Base-by-base conservation (phyloP, 306 rosid genomes). In the Trifolium dubium region DNA sequence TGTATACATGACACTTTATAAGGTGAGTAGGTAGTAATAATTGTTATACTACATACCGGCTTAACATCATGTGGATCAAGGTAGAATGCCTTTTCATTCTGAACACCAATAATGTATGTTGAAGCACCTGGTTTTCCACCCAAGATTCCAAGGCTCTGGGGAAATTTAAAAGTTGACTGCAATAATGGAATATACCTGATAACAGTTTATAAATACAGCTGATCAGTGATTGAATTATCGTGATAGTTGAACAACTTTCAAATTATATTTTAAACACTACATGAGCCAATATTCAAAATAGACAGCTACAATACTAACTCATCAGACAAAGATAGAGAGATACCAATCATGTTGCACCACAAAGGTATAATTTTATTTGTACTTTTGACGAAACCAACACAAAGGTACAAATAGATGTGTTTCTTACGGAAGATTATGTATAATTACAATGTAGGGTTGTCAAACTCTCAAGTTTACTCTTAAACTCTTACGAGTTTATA, bases 61-160 rank as follows among this genome's bases (percentile, higher is more conserved):
- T 94, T 96, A 80, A 81, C 90, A 17, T 87, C 92, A 79, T 94
- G 99, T 10, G 99, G 99, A 81, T 94, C 99, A 86, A 94, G 99
- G 88, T 88, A 94, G 72, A 92, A 74, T 44, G 92, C 96, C 75
- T 89, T 89, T n/a, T 85, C 97, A 83, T 81, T 92, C 77, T 94
- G 99, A 61, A 88, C 90, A 34, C 99, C 99, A 32, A 94, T 79
- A 19, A 94, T 88, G 73, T 94, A 94, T 17, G 99, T 94, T 51
- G 99, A 94, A 41, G 88, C 92, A 73, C 99, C 95, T 47, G 97
- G 89, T 76, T 79, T 94, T 46, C 99, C 97, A 41, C 99, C 99
- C 88, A 94, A 84, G 75, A 94, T 92, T 64, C 99, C 99, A 29
- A 94, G 91, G 82, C 99, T 92, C 71, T 94, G 99, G 34, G 97